Evolutionary conservation across 306 rosid genomes (phyloP).

Genomic region (Heteromeles arbutifolia): DNA sequence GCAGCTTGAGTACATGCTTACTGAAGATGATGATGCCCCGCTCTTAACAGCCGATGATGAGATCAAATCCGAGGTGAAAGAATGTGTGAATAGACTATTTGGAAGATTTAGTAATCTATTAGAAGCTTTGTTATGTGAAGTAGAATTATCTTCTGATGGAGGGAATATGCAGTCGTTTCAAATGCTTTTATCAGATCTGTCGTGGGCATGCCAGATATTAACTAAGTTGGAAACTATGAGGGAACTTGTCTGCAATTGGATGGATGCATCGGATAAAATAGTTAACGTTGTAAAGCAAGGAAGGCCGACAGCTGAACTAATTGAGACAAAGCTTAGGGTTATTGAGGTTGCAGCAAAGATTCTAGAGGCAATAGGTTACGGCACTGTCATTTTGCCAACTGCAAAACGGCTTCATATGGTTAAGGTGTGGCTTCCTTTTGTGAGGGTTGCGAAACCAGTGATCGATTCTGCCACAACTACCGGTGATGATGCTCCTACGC

Average conservation of each 20-base stretch:
- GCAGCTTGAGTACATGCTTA: constrained; percentile 90
- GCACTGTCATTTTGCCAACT: constrained; percentile 63
- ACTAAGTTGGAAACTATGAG: constrained; percentile 75
- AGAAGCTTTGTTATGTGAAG: constrained; percentile 42
- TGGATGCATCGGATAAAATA: constrained; percentile 74
- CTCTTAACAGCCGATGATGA: constrained; percentile 54
- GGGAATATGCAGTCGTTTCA: constrained; percentile 43
- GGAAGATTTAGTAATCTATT: constrained; percentile 42
- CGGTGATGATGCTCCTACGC: constrained; percentile 25
- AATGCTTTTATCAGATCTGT: constrained; percentile 60
- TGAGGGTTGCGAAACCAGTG: constrained; percentile 71
- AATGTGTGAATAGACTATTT: constrained; percentile 54
- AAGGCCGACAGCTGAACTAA: constrained; percentile 34
- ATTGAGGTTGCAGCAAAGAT: constrained; percentile 74
- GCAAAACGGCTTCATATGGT: constrained; percentile 59
- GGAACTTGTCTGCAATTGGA: constrained; percentile 70
- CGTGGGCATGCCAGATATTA: constrained; percentile 71
- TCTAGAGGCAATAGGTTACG: constrained; percentile 75
- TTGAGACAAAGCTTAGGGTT: constrained; percentile 51
- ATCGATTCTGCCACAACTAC: constrained; percentile 42
- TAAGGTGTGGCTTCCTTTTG: constrained; percentile 89
- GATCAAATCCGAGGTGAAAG: constrained; percentile 63
- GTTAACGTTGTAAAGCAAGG: constrained; percentile 53
- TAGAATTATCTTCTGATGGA: constrained; percentile 36
- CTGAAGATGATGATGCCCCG: constrained; percentile 88